Evolutionary conservation across 495 filamentous ascomycete species (phyloP), one percentile per base, ranked within the genome.

Genomic region (Penicillium odoratum): DNA sequence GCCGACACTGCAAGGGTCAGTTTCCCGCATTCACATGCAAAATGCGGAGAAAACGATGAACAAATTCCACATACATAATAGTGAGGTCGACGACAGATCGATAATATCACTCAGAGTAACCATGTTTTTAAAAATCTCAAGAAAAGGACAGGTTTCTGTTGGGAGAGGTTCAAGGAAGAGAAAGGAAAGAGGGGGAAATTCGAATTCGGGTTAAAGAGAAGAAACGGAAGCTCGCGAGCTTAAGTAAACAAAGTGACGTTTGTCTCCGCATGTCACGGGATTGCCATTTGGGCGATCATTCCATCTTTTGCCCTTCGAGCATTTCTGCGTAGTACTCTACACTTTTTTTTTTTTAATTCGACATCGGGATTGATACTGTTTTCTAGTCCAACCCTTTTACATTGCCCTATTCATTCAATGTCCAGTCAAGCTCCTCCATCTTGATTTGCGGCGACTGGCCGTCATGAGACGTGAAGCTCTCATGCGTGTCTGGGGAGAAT

Each of bases 401-500:
- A 31, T 38, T 18, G 33, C 47, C 21, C 34, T 40, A 7, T 40
- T 16, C 31, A 5, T 40, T 30, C 46, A 58, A 64, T 60, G 58
- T 45, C 46, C 51, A 49, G 44, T 48, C 55, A 49, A 63, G 51
- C 55, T 59, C 51, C 50, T 55, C 50, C 52, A 60, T 64, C 57
- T 45, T 68, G 53, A 72, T 30, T 45, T 53, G 40, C 51, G 44
- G 64, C 53, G 59, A 60, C 47, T 60, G 59, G 69, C 54, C 67
- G 69, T 65, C 69, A 75, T 77, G 73, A 67, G 69, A 66, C 67
- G 62, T 55, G 54, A 50, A 62, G 56, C 52, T 59, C 55, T 53
- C 26, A 57, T 55, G 46, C 58, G 34, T 58, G 45, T 62, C 48
- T 51, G 70, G 69, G 75, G 74, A 79, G 67, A 76, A 96, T 94